These are phyloP conservation scores for Lepidopterella palustris DNA, from an alignment of 495 filamentous ascomycete genomes.

Conservation along the genomic window DNA sequence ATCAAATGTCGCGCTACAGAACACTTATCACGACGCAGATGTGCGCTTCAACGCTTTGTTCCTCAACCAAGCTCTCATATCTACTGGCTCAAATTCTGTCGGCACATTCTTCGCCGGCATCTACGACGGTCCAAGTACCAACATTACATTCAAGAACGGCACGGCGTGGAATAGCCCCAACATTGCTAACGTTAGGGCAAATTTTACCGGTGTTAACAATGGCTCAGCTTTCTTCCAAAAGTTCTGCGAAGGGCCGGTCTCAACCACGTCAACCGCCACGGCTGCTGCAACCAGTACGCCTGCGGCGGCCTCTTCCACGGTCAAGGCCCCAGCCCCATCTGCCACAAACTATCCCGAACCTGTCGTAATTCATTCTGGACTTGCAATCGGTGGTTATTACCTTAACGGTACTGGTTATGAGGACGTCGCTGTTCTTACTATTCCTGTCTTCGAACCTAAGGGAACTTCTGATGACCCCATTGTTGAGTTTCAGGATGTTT, in stretches of 20 bases:
- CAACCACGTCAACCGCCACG: not conserved
- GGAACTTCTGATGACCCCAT: not conserved
- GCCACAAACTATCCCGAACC: conserved; percentile 19
- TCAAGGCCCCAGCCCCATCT: not conserved
- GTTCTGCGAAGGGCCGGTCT: conserved; percentile 20
- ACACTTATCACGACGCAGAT: conserved; percentile 41
- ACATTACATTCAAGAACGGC: conserved; percentile 42
- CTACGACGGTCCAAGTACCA: conserved; percentile 35
- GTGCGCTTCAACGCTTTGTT: conserved; percentile 48
- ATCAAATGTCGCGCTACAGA: conserved; percentile 30
- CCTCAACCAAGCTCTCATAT: conserved; percentile 30
- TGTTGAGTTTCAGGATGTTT: conserved; percentile 21
- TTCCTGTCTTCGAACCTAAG: conserved; percentile 21
- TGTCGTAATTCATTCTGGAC: conserved; percentile 9
- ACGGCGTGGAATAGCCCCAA: conserved; percentile 35
- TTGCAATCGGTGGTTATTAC: conserved; percentile 25
- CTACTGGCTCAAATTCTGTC: not conserved
- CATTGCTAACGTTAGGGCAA: conserved; percentile 32
- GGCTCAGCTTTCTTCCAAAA: conserved; percentile 14
- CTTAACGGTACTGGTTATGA: conserved; percentile 23
- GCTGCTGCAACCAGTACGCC: conserved; percentile 3
- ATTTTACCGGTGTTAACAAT: conserved; percentile 19
- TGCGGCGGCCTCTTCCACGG: not conserved
- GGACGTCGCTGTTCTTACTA: conserved; percentile 26
- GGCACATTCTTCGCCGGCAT: not conserved